Percentiles rank a stretch among this genome's conserved stretches.
Evolutionary conservation across 768 basidiomycete genomes (phyloP).

Genomic region (Leucocoprinus birnbaumii): DNA sequence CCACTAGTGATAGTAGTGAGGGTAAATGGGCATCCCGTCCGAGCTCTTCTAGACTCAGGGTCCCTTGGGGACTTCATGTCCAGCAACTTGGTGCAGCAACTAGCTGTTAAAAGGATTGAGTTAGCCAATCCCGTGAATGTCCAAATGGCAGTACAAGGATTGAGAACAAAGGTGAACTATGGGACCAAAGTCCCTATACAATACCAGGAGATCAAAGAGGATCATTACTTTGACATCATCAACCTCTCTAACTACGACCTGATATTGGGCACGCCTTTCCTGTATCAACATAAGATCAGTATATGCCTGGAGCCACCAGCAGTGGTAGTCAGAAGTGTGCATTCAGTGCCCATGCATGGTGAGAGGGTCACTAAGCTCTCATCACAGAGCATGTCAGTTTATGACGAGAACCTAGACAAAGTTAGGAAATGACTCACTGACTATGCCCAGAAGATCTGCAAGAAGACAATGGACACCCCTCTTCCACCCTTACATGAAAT

Average conservation of each 20-base stretch:
- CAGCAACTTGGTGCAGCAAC: constrained; percentile 31
- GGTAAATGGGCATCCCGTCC: constrained; percentile 28
- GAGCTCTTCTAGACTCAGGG: constrained; percentile 34
- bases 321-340: constrained; percentile 22
- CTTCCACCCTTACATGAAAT: constrained; percentile 33
- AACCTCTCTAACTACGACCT: constrained; percentile 40
- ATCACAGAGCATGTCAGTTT: constrained; percentile 13
- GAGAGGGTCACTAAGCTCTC: constrained; percentile 11
- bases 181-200: constrained; percentile 19
- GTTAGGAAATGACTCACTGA: constrained; percentile 17
- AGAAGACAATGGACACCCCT: constrained; percentile 18
- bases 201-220: constrained; percentile 33
- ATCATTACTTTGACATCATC: constrained; percentile 30
- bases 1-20: constrained; percentile 27
- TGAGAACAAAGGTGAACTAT: constrained; percentile 31
- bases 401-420: constrained; percentile 15
- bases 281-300: constrained; percentile 27
- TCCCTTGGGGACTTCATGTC: constrained; percentile 42
- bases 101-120: constrained; percentile 21
- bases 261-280: constrained; percentile 37
- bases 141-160: constrained; percentile 40
- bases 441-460: constrained; percentile 22
- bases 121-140: constrained; percentile 30
- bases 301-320: constrained; percentile 25
- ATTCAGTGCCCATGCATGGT: constrained; percentile 16